Evolutionary conservation across 2,329 filamentous ascomycete species (phyloP).

Genomic region (Fusarium tricinctum): DNA sequence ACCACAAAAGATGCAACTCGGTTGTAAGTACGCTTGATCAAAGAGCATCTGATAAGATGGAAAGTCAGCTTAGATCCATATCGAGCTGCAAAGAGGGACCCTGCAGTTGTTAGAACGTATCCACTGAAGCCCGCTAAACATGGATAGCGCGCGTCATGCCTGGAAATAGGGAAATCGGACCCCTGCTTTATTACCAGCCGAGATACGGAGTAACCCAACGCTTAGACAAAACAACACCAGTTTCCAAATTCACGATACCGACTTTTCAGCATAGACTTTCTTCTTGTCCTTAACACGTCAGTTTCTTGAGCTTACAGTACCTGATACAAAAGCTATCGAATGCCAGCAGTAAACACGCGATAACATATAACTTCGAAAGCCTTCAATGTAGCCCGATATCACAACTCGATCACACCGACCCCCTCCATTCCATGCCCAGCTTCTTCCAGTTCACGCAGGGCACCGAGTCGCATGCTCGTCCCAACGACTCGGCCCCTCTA

Average conservation of each 20-base stretch:
- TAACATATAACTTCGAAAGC: slow-evolving; percentile 11
- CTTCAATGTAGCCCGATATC: slow-evolving; percentile 41
- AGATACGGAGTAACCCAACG: slow-evolving; percentile 26
- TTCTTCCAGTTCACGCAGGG: slow-evolving; percentile 78
- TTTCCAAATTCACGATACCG: slow-evolving; percentile 17
- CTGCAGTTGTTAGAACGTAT: slow-evolving; percentile 13
- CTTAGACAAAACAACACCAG: slow-evolving; percentile 32
- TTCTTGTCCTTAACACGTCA: background rate
- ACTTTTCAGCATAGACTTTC: slow-evolving; percentile 15
- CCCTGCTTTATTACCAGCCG: slow-evolving; percentile 37
- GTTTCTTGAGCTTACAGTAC: background rate
- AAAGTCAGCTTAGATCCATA: slow-evolving; percentile 1
- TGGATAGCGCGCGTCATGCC: slow-evolving; percentile 32
- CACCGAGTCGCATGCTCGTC: slow-evolving; percentile 68
- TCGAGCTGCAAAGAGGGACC: slow-evolving; percentile 14
- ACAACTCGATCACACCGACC: slow-evolving; percentile 30
- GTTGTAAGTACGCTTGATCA: background rate
- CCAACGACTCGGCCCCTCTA: slow-evolving; percentile 70
- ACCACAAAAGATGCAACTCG: too few relatives aligned
- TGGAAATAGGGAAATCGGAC: slow-evolving; percentile 31
- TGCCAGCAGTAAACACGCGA: background rate
- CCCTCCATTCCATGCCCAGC: slow-evolving; percentile 65
- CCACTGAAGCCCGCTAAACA: slow-evolving; percentile 30
- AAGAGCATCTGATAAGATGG: slow-evolving; percentile 5
- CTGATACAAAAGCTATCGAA: background rate